phyloP scores from a whole-genome alignment of 257 asterid species.

The Lycium ferocissimum region DNA sequence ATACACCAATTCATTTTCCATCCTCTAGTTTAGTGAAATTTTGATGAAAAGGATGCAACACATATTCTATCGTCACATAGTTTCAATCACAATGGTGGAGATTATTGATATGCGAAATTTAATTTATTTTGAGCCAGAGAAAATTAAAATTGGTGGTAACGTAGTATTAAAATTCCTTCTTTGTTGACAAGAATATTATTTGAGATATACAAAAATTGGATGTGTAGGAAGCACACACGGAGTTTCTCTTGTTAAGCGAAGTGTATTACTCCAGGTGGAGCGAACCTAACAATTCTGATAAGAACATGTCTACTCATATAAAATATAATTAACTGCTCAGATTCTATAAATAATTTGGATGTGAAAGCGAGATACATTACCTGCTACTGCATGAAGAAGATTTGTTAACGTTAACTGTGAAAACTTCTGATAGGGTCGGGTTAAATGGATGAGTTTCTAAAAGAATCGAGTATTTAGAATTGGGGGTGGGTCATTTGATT shows the following conservation, averaged over 20 bases:
- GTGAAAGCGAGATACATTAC: slow-evolving; percentile 3
- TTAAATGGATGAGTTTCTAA: too few species aligned
- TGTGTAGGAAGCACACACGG: neutral
- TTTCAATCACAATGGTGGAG: neutral
- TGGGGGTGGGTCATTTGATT: too few species aligned
- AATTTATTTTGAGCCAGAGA: neutral
- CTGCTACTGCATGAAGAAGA: neutral
- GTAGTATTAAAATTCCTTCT: neutral
- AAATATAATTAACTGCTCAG: neutral
- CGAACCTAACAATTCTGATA: neutral
- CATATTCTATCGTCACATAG: too few species aligned
- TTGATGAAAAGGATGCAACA: too few species aligned
- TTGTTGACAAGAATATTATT: neutral
- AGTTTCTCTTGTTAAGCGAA: too few species aligned
- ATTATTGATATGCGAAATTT: neutral
- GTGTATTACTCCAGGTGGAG: neutral
- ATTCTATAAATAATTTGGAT: neutral
- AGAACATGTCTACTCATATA: neutral
- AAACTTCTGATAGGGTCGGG: too few species aligned
- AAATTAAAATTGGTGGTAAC: slow-evolving; percentile 8
- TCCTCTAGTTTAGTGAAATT: neutral
- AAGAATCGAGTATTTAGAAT: too few species aligned
- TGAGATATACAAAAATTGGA: neutral
- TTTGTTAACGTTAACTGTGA: too few species aligned
- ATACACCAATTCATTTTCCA: neutral